These are phyloP conservation scores for Papilionanthe hybrid DNA, from an alignment of 116 monocot genomes.

Conservation along the genomic window DNA sequence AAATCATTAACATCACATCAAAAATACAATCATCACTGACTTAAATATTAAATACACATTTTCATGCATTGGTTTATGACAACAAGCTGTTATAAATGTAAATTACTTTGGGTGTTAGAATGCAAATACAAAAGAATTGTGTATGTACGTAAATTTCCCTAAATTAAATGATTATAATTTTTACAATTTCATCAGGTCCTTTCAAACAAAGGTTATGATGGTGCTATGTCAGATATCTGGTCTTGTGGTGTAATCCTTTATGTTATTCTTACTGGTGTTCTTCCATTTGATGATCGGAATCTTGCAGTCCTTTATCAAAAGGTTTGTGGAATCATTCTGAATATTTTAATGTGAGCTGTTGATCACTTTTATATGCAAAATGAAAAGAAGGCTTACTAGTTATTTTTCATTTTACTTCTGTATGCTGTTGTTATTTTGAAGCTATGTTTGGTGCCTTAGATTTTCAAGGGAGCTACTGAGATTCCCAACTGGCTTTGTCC, in stretches of 20 bases:
- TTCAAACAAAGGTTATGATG: constrained; percentile 80
- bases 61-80: no score
- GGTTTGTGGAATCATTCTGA: constrained; percentile 22
- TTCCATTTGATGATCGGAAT: constrained; percentile 93
- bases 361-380: neutral
- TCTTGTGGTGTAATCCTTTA: constrained; percentile 95
- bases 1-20: no score
- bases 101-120: no score
- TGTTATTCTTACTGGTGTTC: constrained; percentile 68
- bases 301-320: constrained; percentile 88
- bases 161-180: neutral
- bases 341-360: neutral
- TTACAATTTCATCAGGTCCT: constrained; percentile 43
- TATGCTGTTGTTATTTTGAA: no score
- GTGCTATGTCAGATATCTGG: constrained; percentile 82
- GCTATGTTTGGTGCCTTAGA: constrained; percentile 25
- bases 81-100: no score
- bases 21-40: no score
- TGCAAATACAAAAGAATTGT: no score
- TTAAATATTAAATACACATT: no score
- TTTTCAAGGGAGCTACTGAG: constrained; percentile 57
- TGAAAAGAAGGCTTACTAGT: no score
- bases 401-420: no score
- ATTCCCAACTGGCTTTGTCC: constrained; percentile 78
- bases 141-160: no score